Base-by-base conservation (phyloP, 2,329 filamentous ascomycete species). In the Cordyceps pruinosa region DNA sequence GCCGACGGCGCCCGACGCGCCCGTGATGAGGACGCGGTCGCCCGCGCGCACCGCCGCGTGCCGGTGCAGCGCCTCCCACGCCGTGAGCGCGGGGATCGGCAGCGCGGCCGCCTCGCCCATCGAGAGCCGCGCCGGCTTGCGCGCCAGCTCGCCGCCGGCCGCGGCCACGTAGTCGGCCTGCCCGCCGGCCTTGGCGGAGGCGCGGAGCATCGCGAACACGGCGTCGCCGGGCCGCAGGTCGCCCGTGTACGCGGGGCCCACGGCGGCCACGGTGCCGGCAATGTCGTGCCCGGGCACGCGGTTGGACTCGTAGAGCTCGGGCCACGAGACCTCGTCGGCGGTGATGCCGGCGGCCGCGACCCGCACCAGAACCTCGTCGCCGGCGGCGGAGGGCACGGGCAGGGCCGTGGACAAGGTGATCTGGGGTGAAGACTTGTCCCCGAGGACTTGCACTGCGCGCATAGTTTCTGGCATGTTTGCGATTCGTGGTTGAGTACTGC, bases 281-380 rank as follows among this genome's bases (percentile, higher is more conserved):
- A 73, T 58, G 26, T 73, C 71, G 44, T 71, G 70, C 0, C 71
- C 71, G 0, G 71, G 71, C 13, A 73, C 66, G 3, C 65, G 63
- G 2, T 57, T 44, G 1, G 66, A 55, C 2, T 61, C 42, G 58
- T 71, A 72, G 0, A 71, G 47, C 4, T 71, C 71, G 1, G 60
- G 62, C 71, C 71, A 73, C 1, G 61, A 56, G 2, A 70, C 47
- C 32, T 73, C 71, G 50, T 71, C 69, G 23, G 64, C 68, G 0
- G 70, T 73, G 46, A 73, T 56, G 3, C 68, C 70, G 0, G 70
- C 69, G 1, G 71, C 66, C 13, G 68, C 52, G 0, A 72, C 68
- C 3, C 56, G 62, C 53, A 73, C 57, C 6, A 73, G 66, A 1
- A 73, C 61, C 0, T 68, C 59, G 1, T 58, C 21, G 1, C 42